Evolutionary conservation across 257 asterid genomes (phyloP).

Genomic region (Capsicum rhomboideum): DNA sequence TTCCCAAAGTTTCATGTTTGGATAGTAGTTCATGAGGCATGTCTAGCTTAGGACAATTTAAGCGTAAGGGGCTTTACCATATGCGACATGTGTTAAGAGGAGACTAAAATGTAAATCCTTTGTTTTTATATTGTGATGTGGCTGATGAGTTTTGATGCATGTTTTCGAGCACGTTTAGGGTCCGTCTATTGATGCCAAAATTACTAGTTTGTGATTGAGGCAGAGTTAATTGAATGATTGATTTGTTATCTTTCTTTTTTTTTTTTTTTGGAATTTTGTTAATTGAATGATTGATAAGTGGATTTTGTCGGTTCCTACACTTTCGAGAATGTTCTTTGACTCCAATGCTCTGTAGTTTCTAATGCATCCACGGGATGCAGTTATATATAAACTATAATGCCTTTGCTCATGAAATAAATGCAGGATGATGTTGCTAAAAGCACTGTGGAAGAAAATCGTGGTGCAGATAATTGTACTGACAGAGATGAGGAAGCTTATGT

Average conservation of each 20-base stretch:
- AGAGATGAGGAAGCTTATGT: conserved; percentile 87
- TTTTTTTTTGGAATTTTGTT: background rate
- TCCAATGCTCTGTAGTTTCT: background rate
- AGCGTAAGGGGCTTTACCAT: background rate
- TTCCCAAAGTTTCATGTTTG: background rate
- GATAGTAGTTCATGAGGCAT: background rate
- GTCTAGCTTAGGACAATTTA: background rate
- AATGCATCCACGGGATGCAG: background rate
- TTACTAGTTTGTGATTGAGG: background rate
- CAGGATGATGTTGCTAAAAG: conserved; percentile 64
- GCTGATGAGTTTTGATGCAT: background rate
- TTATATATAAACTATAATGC: background rate
- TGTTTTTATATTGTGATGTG: background rate
- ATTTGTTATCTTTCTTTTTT: background rate
- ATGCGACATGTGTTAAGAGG: background rate
- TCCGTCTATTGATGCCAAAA: background rate
- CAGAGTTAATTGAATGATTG: background rate
- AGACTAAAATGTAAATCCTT: background rate
- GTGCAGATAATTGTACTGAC: conserved; percentile 34
- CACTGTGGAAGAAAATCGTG: conserved; percentile 38
- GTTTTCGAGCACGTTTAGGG: background rate
- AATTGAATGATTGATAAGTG: background rate
- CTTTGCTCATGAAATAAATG: background rate
- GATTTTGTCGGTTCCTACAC: background rate
- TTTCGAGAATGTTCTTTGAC: background rate